Evolutionary conservation across 208 protist species (phyloP), one percentile per base, ranked within the genome.

Genomic region (Entamoeba invadens): DNA sequence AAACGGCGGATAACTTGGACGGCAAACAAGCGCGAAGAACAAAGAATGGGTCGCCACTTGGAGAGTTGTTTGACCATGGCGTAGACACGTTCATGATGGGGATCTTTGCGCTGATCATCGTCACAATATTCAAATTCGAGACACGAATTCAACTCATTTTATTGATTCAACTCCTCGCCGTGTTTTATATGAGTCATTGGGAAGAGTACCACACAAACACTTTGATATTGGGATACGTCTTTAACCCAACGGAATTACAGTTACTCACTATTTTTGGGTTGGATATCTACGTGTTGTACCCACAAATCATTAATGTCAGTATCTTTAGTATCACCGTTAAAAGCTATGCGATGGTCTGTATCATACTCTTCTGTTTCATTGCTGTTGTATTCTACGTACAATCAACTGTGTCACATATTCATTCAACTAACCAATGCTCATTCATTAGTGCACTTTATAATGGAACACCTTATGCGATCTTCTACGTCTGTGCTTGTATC

Each of bases 1-100:
- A 93, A 77, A 68, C 47, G n/a, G 16, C 57, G 2, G 92, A 93
- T 51, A 93, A 93, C 45, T 10, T 72, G 5, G 92, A 93, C 51
- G 92, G 92, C 6, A 68, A 50, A 87, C 92, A 93, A 77, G 92
- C 92, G n/a, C 12, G 92, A 46, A 47, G 92, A 35, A 92, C 91
- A 4, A 92, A 31, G 2, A 45, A 35, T 35, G 10, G 21, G 4
- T 47, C 44, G 8, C 91, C 91, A 35, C 21, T 47, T 38, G 92
- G 92, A n/a, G 35, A 93, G 45, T 42, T 68, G 8, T 68, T 51
- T 45, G 92, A 93, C n/a, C 92, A 93, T 12, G 46, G 38, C 10
- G 31, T 72, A n/a, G 92, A 93, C 44, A n/a, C 46, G 10, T 45
- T 93, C 21, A 45, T 45, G 77, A 45, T 42, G 31, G 77, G 38